These are phyloP conservation scores for Laetiporus sulphureus DNA, from an alignment of 1,284 basidiomycete genomes.

Conservation along the genomic window DNA sequence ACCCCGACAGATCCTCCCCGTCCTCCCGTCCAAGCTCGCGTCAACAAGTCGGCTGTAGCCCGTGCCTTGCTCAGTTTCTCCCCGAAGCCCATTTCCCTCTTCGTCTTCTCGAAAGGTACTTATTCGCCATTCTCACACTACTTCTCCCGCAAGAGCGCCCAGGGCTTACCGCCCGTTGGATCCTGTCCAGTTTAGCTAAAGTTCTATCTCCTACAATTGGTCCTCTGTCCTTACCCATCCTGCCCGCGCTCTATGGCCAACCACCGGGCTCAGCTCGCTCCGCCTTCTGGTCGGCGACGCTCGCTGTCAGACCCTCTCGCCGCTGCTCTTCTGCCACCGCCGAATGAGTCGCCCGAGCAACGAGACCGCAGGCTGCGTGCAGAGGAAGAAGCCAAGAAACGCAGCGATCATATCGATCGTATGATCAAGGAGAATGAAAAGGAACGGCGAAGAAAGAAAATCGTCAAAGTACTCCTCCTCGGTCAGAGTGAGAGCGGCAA, in stretches of 20 bases:
- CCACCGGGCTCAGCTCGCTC: constrained; percentile 8
- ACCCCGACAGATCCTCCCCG: background rate
- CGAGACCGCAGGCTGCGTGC: constrained; percentile 52
- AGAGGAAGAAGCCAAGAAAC: constrained; percentile 63
- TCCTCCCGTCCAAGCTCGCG: constrained; percentile 1
- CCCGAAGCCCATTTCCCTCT: constrained; percentile 5
- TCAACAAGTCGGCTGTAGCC: constrained; percentile 1
- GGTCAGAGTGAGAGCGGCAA: constrained; percentile 81
- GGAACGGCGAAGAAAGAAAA: constrained; percentile 50
- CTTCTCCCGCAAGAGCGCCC: constrained; percentile 7
- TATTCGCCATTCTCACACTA: constrained; percentile 9
- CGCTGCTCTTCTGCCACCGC: constrained; percentile 57
- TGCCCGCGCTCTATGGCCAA: constrained; percentile 9
- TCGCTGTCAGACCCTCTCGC: constrained; percentile 61
- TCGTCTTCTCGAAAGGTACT: constrained; percentile 9
- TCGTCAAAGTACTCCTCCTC: constrained; percentile 69
- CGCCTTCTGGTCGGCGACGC: constrained; percentile 14
- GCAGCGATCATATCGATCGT: constrained; percentile 73
- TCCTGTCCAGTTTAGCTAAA: constrained; percentile 8
- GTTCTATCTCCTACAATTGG: constrained; percentile 8
- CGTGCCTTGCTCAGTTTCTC: constrained; percentile 7
- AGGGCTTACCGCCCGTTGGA: constrained; percentile 6
- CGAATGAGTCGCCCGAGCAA: constrained; percentile 59
- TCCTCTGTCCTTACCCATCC: constrained; percentile 5
- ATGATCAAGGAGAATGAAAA: constrained; percentile 59